Percentiles rank a stretch among this genome's conserved stretches.
Conservation (phyloP, 352 stramenopile genomes). For the Pythium chondricola region DNA sequence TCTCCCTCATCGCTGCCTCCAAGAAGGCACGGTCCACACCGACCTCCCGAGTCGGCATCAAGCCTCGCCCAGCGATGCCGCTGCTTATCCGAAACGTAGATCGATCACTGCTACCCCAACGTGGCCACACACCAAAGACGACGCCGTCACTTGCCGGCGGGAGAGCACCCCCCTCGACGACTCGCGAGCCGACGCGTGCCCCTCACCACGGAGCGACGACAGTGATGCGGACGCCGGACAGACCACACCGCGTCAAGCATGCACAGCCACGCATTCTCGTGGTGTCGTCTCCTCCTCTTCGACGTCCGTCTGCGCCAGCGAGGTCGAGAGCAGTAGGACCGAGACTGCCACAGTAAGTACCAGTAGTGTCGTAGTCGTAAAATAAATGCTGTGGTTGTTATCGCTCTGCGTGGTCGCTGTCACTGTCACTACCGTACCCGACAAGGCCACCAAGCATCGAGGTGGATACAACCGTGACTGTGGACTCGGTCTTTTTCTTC, state of each 20-base stretch:
- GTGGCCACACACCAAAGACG: not conserved
- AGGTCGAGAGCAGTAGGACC: slow-evolving; percentile 15
- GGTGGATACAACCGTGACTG: slow-evolving; percentile 2
- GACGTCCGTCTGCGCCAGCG: slow-evolving; percentile 27
- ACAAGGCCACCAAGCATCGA: slow-evolving; percentile 35
- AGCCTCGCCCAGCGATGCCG: slow-evolving; percentile 15
- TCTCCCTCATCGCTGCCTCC: too few species aligned
- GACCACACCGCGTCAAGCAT: slow-evolving; percentile 44
- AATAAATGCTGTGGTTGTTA: not conserved
- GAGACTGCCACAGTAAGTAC: slow-evolving; percentile 19
- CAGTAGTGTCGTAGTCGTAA: not conserved
- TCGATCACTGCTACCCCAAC: slow-evolving; percentile 14
- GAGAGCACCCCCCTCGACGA: not conserved
- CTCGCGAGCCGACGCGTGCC: too few species aligned
- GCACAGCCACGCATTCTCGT: slow-evolving; percentile 49
- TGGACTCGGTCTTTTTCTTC: slow-evolving; percentile 7
- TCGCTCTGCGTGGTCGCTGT: slow-evolving; percentile 34
- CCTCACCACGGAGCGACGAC: too few species aligned
- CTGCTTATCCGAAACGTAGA: slow-evolving; percentile 30
- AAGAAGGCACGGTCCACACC: slow-evolving; percentile 14
- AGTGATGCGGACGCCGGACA: slow-evolving; percentile 76
- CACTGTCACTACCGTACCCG: slow-evolving; percentile 67
- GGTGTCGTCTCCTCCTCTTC: slow-evolving; percentile 69
- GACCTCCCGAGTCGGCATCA: slow-evolving; percentile 8
- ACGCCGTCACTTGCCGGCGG: too few species aligned